These are phyloP conservation scores for Chamaecyparis obtusa DNA, from an alignment of 75 land plant genomes.

Conservation along the genomic window DNA sequence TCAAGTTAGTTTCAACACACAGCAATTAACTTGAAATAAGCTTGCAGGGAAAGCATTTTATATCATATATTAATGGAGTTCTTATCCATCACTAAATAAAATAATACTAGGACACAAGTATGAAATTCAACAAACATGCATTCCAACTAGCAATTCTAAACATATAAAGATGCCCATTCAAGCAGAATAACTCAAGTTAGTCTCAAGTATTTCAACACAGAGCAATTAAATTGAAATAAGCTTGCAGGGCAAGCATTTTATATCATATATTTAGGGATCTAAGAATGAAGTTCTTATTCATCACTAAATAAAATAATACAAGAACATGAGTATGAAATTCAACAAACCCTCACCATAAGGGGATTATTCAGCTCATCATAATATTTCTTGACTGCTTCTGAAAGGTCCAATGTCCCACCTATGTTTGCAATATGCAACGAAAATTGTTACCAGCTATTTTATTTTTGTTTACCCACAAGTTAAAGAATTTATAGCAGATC, in stretches of 20 bases:
- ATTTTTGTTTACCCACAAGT: not conserved
- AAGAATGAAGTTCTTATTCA: not conserved
- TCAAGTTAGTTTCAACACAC: not conserved
- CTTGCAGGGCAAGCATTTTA: not conserved
- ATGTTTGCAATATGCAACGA: not conserved
- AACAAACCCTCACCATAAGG: conserved; percentile 42
- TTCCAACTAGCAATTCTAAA: too few relatives aligned
- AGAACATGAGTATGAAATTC: not conserved
- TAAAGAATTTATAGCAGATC: not conserved
- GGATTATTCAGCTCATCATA: conserved; percentile 47
- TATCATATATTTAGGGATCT: not conserved
- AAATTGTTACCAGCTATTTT: not conserved
- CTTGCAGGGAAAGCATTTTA: not conserved
- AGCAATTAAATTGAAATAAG: not conserved
- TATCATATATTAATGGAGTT: not conserved
- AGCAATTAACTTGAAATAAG: not conserved
- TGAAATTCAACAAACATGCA: not conserved
- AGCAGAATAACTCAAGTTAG: not conserved
- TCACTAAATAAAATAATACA: not conserved
- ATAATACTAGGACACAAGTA: not conserved
- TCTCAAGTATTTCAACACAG: not conserved
- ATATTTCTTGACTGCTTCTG: conserved; percentile 54
- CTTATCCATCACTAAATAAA: not conserved
- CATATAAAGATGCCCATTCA: too few relatives aligned
- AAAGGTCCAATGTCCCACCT: conserved; percentile 60